Evolutionary conservation across 441 rosid genomes (phyloP), one percentile per base, ranked within the genome.

Genomic region (Adansonia rubrostipa): DNA sequence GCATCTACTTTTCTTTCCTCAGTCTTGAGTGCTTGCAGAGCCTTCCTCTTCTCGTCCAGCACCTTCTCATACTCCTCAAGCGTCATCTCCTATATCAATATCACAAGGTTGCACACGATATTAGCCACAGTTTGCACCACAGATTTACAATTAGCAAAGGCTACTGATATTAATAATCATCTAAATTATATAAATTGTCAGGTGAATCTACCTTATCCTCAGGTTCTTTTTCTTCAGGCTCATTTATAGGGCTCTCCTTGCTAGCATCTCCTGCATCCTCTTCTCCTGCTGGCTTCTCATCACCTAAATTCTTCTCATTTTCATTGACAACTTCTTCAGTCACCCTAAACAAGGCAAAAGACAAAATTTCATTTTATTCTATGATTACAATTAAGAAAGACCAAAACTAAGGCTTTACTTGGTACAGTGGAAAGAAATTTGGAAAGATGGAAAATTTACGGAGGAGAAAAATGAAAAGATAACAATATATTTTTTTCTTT

Each of bases 21-120:
- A 14, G 89, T 71, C 86, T 90, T 94, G 42, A 82, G 76, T 10
- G 91, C 88, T 68, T 85, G 91, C 80, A 96, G 81, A 67, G 86
- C 89, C 82, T 96, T 96, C 85, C 93, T 91, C 82, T 89, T 92
- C 85, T 93, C 98, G 73, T 92, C 98, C 53, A 77, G 90, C 53
- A 96, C 85, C 76, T 93, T 93, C 88, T 94, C 92, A 83, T 96
- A 94, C 88, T 94, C 98, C 69, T 93, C 98, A 78, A 94, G 60
- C 0, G 98, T 93, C 99, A 96, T 96, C 81, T 94, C 95, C 99
- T 93, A 61, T 62, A 20, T 17, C 10, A 24, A 62, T 44, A 42
- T 24, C 6, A 45, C 44, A 14, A 74, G 13, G 15, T 47, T 60
- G 36, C 3, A 42, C 56, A 44, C 4, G 20, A 9, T 20, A 73